Evolutionary conservation across 371 early-diverging fungal genomes (phyloP), one percentile per base, ranked within the genome.

Genomic region (Mortierella sp.): DNA sequence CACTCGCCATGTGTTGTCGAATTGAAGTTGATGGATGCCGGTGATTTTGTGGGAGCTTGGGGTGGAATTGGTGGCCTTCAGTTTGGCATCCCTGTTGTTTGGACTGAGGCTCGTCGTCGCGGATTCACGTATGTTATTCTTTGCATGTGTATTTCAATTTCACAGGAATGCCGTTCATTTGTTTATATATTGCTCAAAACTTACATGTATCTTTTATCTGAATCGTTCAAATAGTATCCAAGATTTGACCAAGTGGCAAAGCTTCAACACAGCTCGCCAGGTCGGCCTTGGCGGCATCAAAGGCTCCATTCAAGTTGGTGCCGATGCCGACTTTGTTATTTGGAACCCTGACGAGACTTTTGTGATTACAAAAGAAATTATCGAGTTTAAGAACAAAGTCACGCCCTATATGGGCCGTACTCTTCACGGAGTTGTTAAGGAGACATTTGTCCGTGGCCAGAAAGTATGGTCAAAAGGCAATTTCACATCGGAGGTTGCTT

Each of bases 21-120:
- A 26, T 85, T 94, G 60, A 94, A 94, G 86, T 85, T 86, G 59
- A 85, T 87, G 47, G 83, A 80, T 28, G 86, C 85, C 58, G 93
- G 93, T 64, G 91, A 94, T 82, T 94, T 94, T 83, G 85, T 91
- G 45, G 85, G 86, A 57, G 94, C 95, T 29, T 94, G 95, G 95
- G 95, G 95, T 69, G 95, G 95, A 65, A 93, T 94, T 76, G 92
- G 94, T 19, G 89, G 92, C 40, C 91, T 94, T n/a, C 93, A 93
- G 79, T 91, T 93, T 77, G 94, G 94, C 19, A 85, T 94, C 40
- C 89, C 92, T 26, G 86, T 93, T 23, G 85, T 94, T 57, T 94
- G 94, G 94, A 91, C 92, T n/a, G 94, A 92, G 76, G 93, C 92
- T 53, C 87, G 85, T 64, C 83, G 83, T 31, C 91, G 93, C 53